Percentiles rank a stretch among this genome's conserved stretches.
Evolutionary conservation across 805 yeast genomes (phyloP).

Genomic region (Ogataea trehaloabstinens): DNA sequence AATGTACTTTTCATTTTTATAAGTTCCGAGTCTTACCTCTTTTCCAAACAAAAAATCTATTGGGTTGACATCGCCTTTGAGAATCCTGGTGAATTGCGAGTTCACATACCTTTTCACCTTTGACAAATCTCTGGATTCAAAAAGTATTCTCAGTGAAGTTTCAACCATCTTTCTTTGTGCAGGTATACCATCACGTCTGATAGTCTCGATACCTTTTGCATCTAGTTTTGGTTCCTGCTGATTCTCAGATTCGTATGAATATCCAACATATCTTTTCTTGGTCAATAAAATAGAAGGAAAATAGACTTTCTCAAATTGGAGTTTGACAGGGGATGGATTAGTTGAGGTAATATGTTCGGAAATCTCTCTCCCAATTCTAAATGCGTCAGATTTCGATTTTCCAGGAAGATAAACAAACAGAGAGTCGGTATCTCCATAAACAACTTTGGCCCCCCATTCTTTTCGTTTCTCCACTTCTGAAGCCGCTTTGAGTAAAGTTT

Average conservation of each 20-base stretch:
- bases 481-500: slow-evolving; percentile 71
- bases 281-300: slow-evolving; percentile 80
- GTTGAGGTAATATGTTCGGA: slow-evolving; percentile 58
- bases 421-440: slow-evolving; percentile 96
- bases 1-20: slow-evolving; percentile 64
- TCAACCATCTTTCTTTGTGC: slow-evolving; percentile 86
- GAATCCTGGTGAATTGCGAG: slow-evolving; percentile 64
- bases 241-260: slow-evolving; percentile 58
- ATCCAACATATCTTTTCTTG: slow-evolving; percentile 91
- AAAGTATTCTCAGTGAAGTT: slow-evolving; percentile 61
- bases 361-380: slow-evolving; percentile 67
- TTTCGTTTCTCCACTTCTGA: slow-evolving; percentile 56
- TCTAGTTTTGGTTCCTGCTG: slow-evolving; percentile 71
- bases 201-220: slow-evolving; percentile 96
- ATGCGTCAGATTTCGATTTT: slow-evolving; percentile 71
- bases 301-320: slow-evolving; percentile 92
- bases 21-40: slow-evolving; percentile 82
- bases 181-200: slow-evolving; percentile 91
- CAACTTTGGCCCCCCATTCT: slow-evolving; percentile 85
- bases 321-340: slow-evolving; percentile 77
- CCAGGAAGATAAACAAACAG: slow-evolving; percentile 90
- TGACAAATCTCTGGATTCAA: slow-evolving; percentile 71
- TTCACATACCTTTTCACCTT: slow-evolving; percentile 62
- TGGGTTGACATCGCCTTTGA: slow-evolving; percentile 59
- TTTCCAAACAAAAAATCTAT: slow-evolving; percentile 91